Base-by-base conservation (phyloP, 2,329 filamentous ascomycete species). In the Stagonosporopsis vannaccii region DNA sequence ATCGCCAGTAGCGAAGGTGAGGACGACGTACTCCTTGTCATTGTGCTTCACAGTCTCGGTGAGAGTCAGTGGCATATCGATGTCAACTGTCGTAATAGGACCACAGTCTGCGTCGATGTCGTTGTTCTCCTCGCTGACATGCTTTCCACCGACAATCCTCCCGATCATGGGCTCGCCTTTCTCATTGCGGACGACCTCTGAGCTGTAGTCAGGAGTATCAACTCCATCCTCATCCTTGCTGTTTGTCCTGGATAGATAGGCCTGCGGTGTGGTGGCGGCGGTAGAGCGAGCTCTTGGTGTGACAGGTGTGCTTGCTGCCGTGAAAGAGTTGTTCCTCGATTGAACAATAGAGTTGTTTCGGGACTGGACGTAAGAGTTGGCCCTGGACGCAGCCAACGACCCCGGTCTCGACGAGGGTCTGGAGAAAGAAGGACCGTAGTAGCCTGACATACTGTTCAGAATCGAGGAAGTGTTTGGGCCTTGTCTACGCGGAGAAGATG, bases 21-120 rank as follows among this genome's bases (percentile, higher is more conserved):
- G 44, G 13, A 69, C 56, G 20, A 69, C 63, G 50, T 68, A 69
- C 12, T 69, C 64, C 28, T 68, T 69, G 46, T 56, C 67, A 12
- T 65, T 49, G 26, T 69, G 66, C 26, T 62, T 57, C 43, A 69
- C 66, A 32, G 62, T 68, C 47, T 69, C 67, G 2, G 65, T 69
- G 40, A 69, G 51, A 3, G 67, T 68, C 43, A 69, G 47, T 12
- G 67, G 65, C 65, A 69, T 69, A 35, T 69, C 65, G 43, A 66
- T 63, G n/a, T 69, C 67, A 15, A 69, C 60, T 7, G 44, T 63
- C 44, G 60, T 69, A 58, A 69, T 63, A 12, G 61, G 62, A 15
- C 67, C 65, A 41, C 67, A 69, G 22, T 62, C 67, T 3, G 61
- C 45, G 26, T 69, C 67, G 32, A 67, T 57, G 5, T 68, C 67